Base-by-base conservation (phyloP, 225 moss, liverwort and hornwort species). In the Lunularia cruciata region DNA sequence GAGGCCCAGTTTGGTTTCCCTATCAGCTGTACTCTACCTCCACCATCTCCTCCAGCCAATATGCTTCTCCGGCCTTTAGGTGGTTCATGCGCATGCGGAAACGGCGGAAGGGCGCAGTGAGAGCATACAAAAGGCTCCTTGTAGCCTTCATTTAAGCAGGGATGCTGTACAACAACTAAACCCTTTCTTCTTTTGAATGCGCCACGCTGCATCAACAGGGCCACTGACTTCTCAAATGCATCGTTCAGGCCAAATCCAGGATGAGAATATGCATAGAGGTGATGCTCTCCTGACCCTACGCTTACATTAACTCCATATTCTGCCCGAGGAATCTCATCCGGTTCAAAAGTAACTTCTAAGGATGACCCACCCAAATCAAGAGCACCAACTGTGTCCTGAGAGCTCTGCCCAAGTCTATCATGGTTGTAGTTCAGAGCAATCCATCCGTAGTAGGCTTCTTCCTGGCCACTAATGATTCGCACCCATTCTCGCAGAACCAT, bases 391-490 rank as follows among this genome's bases (percentile, higher is more conserved):
- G 85, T 88, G 58, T 87, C 65, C 74, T 78, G 53, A 19, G 88
- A 72, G 31, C 58, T 70, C 57, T 83, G 80, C 35, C 95, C 95
- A 52, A 96, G 79, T 73, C 59, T 79, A 61, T 84, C 88, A 36
- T 84, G 78, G 67, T 90, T 96, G 68, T 96, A 96, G 77, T 92
- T 96, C 12, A 96, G 82, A 65, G 95, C 88, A 79, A 96, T 92
- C 95, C 95, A 96, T 72, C 95, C 95, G 79, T 91, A 96, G 54
- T 92, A 96, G 31, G 95, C 95, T 77, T 96, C 95, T 83, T 96
- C 86, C 31, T 88, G 88, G 35, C 95, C 95, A 75, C 82, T 92
- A 59, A 96, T 92, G 57, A 92, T 84, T 74, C 90, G 86, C 68
- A 96, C 95, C 92, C 90, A 92, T 63, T 75, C 78, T 46, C 90